These are phyloP conservation scores for Protea cynaroides DNA, from an alignment of 164 flowering plant species.

Conservation along the genomic window DNA sequence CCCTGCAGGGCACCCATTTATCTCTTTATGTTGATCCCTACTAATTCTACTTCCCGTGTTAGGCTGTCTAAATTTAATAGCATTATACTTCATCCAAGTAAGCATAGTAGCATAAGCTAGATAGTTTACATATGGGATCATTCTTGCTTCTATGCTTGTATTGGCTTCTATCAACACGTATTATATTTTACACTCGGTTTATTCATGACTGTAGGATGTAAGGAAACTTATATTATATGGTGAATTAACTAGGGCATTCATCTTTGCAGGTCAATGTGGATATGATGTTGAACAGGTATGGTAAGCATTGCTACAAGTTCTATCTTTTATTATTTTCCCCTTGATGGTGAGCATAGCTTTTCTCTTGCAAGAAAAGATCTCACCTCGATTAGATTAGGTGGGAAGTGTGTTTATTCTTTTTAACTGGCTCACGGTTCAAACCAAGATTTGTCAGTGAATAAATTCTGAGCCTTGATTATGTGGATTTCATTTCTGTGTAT, in stretches of 20 bases:
- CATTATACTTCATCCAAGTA: no score
- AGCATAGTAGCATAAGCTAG: no score
- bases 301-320: conserved; percentile 4
- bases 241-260: conserved; percentile 18
- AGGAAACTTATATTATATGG: background rate
- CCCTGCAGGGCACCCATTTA: no score
- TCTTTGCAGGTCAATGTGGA: conserved; percentile 77
- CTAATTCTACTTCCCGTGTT: no score
- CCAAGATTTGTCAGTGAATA: background rate
- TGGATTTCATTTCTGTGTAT: background rate
- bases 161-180: no score
- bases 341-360: background rate
- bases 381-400: no score
- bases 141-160: no score
- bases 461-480: background rate
- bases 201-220: background rate
- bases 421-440: background rate
- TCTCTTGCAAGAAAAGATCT: no score
- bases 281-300: conserved; percentile 78
- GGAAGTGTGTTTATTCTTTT: background rate
- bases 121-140: no score
- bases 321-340: background rate
- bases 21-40: no score
- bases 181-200: no score
- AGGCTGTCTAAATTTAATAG: no score